Evolutionary conservation across 352 stramenopile genomes (phyloP), one percentile per base, ranked within the genome.

Genomic region (Globisporangium mamillatum): DNA sequence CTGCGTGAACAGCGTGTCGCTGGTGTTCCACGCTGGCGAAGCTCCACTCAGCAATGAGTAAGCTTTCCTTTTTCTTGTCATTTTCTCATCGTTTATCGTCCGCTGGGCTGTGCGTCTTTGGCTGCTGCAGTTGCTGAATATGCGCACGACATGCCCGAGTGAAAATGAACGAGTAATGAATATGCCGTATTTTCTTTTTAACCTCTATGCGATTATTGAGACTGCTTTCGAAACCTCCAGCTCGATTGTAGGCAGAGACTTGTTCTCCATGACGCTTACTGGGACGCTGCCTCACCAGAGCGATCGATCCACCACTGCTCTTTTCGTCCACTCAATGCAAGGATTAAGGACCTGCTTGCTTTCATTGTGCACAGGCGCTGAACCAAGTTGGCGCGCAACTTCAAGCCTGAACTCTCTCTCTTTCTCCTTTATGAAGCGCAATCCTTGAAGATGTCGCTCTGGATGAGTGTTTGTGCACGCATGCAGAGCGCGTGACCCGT

Each of bases 1-100:
- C 77, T 97, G 90, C 62, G 90, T 98, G 27, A 97, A 97, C 81
- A 96, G 86, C 61, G 86, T 94, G 29, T 96, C 89, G 63, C 83
- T 97, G 36, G 79, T 92, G 60, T 97, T 97, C 74, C 79, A 93
- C 60, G 74, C 73, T 0, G 80, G 81, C 57, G 86, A 94, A 69
- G 75, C 82, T 50, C 70, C 76, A 60, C 61, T 75, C 64, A n/a
- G 2, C 18, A 68, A 84, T 66, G 79, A 66, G 48, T 67, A 72
- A 58, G 24, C 44, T 63, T 36, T 18, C 14, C 10, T 16, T 20
- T 5, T n/a, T 29, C 36, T 6, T 38, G 32, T 32, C 32, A 4
- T 24, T 38, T 48, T 41, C 54, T 24, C 9, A 8, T 61, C 29
- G 1, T 25, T 61, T 20, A 14, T 25, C 20, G 9, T 60, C 52